Percentiles rank a stretch among this genome's conserved stretches.
Evolutionary conservation across 495 filamentous ascomycete genomes (phyloP).

Genomic region (Neurospora africana): DNA sequence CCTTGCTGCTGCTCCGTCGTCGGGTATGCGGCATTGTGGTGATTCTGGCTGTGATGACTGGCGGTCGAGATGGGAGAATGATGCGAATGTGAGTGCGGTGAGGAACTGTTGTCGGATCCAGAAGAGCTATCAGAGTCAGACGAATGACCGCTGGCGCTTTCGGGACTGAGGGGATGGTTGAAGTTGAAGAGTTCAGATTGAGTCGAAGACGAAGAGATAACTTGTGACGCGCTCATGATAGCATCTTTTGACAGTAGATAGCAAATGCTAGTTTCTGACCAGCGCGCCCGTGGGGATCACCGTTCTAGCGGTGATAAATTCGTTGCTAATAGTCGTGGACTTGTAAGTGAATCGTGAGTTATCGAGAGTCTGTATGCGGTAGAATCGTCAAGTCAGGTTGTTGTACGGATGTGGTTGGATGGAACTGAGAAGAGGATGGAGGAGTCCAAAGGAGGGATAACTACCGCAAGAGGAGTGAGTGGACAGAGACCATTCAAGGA

Average conservation of each 20-base stretch:
- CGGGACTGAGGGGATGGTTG: neutral
- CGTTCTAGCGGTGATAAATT: neutral
- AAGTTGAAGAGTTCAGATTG: neutral
- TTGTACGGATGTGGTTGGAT: neutral
- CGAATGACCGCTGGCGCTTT: neutral
- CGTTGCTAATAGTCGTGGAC: neutral
- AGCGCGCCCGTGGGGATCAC: neutral
- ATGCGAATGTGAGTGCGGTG: neutral
- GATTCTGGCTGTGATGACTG: neutral
- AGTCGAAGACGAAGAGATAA: neutral
- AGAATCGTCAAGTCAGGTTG: neutral
- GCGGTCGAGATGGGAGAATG: neutral
- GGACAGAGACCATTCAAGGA: neutral
- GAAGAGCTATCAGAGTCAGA: neutral
- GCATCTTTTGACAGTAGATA: neutral
- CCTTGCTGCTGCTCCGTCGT: neutral
- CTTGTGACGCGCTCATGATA: neutral
- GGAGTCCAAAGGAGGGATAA: neutral
- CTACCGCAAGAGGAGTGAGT: neutral
- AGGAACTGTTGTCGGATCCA: neutral
- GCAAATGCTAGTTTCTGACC: neutral
- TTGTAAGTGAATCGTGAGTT: neutral
- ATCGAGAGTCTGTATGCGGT: neutral
- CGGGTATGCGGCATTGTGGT: neutral
- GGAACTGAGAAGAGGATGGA: neutral